Conservation (phyloP, 805 yeast genomes). For the Naumovozyma castellii region DNA sequence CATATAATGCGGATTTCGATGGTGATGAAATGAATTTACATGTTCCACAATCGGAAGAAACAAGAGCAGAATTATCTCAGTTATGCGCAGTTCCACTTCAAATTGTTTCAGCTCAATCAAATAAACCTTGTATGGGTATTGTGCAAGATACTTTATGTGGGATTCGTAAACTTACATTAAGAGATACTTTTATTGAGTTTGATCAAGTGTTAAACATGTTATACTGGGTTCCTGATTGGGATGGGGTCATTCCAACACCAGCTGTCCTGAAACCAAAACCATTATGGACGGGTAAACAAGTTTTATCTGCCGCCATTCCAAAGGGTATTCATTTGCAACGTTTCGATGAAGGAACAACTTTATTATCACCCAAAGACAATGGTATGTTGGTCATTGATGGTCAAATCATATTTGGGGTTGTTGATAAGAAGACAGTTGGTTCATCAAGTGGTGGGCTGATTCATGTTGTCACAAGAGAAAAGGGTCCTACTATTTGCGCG, state of each 20-base stretch:
- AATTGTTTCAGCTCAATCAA: conserved; percentile 96
- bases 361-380: conserved; percentile 78
- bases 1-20: conserved; percentile 99
- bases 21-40: conserved; percentile 99
- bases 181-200: conserved; percentile 80
- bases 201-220: conserved; percentile 94
- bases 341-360: conserved; percentile 80
- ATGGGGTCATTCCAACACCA: conserved; percentile 94
- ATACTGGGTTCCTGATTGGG: conserved; percentile 98
- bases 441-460: conserved; percentile 97
- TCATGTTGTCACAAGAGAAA: conserved; percentile 95
- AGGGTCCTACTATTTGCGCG: conserved; percentile 87
- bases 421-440: conserved; percentile 96
- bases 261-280: conserved; percentile 92
- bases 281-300: conserved; percentile 95
- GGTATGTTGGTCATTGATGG: conserved; percentile 96
- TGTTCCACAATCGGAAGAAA: conserved; percentile 97
- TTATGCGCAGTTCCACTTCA: conserved; percentile 96
- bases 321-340: conserved; percentile 91
- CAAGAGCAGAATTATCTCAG: conserved; percentile 91
- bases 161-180: conserved; percentile 85
- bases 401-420: conserved; percentile 95
- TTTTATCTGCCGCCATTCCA: conserved; percentile 87
- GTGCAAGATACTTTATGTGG: conserved; percentile 98
- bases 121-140: conserved; percentile 99